A percentile compares a stretch with the other conserved stretches of the same genome.
phyloP scores from a whole-genome alignment of 345 rosid species.

The Pugionium cornutum region DNA sequence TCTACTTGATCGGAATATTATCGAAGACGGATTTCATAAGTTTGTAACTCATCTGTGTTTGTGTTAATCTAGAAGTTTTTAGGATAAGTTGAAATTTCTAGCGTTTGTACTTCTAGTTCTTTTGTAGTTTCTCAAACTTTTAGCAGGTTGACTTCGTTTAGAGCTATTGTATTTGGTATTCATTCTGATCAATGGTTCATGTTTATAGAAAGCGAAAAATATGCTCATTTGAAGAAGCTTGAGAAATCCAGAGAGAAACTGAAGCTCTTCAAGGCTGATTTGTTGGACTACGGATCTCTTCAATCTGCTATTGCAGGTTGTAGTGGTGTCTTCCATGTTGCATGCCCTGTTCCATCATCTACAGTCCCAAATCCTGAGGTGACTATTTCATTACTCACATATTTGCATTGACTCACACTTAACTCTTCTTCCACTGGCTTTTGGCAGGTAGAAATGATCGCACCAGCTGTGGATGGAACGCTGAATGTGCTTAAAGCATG shows the following conservation, averaged over 20 bases:
- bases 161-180: not conserved
- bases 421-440: not conserved
- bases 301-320: constrained; percentile 55
- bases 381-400: not conserved
- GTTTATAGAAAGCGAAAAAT: constrained; percentile 50
- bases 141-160: not conserved
- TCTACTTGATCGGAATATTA: not conserved
- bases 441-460: constrained; percentile 55
- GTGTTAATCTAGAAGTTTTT: not conserved
- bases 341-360: constrained; percentile 58
- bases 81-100: not conserved
- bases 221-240: constrained; percentile 52
- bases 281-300: constrained; percentile 54
- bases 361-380: constrained; percentile 48
- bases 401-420: not conserved
- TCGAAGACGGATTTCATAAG: not conserved
- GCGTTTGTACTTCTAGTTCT: not conserved
- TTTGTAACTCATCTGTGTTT: not conserved
- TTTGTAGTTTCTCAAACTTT: not conserved
- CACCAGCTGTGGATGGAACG: constrained; percentile 71
- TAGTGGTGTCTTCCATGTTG: constrained; percentile 68
- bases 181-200: constrained; percentile 3
- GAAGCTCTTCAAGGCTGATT: constrained; percentile 64
- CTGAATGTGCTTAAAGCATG: constrained; percentile 67
- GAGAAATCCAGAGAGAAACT: constrained; percentile 60